Base-by-base conservation (phyloP, 164 flowering plant species). In the Liriodendron chinense region DNA sequence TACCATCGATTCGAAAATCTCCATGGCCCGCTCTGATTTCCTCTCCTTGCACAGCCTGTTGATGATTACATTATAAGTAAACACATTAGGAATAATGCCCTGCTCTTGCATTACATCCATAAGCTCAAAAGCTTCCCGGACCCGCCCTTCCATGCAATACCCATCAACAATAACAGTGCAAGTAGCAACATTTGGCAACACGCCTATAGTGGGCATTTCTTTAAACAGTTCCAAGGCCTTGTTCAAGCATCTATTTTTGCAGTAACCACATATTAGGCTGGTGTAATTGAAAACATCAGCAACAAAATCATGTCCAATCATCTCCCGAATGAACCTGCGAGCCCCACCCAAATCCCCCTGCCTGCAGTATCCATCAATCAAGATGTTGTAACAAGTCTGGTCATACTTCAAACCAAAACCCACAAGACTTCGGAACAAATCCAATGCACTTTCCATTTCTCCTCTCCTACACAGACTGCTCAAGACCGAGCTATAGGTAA, bases 1-100 rank as follows among this genome's bases (percentile, higher is more conserved):
- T 26, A 86, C 79, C 94, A 91, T 86, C 18, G 66, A 25, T n/a
- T 87, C 78, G n/a, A 90, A 79, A 23, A 89, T 49, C 47, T 84
- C 86, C 78, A 69, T 78, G 64, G 87, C 90, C 70, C 64, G 75
- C 66, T 82, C 75, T 12, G 82, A 25, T 57, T 82, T 81, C 63
- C 76, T 48, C 71, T 77, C 82, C 76, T 83, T 83, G 82, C 89
- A 86, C 47, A 89, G 75, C 65, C 77, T 67, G 25, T 82, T 78
- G 47, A 90, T 80, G 65, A 89, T 48, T 66, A 78, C 69, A 79
- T 68, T 80, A 74, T 83, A 91, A 0, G 88, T 82, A 73, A 73
- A 81, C 49, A 82, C 26, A 61, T 86, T 85, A 0, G 86, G 88
- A 56, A 74, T 25, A 10, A 88, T 78, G 14, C 86, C 87, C n/a